These are phyloP conservation scores for Paspalum notatum DNA, from an alignment of 176 grass and related monocot genomes.

Conservation along the genomic window DNA sequence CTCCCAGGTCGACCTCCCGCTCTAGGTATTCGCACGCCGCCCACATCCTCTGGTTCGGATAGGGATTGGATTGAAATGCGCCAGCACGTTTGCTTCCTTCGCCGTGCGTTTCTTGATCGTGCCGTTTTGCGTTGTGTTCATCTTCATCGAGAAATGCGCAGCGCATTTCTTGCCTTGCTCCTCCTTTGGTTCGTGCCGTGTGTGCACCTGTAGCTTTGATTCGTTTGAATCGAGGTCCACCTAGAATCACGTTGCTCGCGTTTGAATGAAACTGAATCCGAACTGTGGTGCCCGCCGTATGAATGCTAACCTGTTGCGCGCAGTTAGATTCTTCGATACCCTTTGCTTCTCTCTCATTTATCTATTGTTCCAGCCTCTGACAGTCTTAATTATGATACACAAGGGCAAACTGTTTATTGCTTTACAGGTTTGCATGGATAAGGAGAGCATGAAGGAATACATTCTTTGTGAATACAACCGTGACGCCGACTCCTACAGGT, in stretches of 20 bases:
- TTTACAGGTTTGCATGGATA: slow-evolving; percentile 84
- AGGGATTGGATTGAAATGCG: slow-evolving; percentile 21
- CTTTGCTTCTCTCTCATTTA: not conserved
- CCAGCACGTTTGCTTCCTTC: not conserved
- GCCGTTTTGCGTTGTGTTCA: not conserved
- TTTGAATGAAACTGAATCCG: slow-evolving; percentile 2
- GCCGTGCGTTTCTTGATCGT: not conserved
- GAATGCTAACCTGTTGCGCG: not conserved
- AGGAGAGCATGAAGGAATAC: slow-evolving; percentile 76
- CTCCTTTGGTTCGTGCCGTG: not conserved
- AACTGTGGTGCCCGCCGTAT: not conserved
- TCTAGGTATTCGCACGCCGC: slow-evolving; percentile 56
- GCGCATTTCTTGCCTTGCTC: not conserved
- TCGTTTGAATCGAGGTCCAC: slow-evolving; percentile 18
- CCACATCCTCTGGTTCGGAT: slow-evolving; percentile 2
- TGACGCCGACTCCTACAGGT: slow-evolving; percentile 95
- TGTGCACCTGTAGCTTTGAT: not conserved
- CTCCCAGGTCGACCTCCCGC: slow-evolving; percentile 96
- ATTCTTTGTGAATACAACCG: slow-evolving; percentile 98
- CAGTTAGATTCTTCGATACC: not conserved
- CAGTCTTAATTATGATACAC: not conserved
- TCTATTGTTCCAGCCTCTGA: not conserved
- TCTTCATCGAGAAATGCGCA: not conserved
- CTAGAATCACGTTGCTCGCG: not conserved
- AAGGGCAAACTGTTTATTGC: not conserved